These are phyloP conservation scores for Aphanoascus verrucosus DNA, from an alignment of 2,329 filamentous ascomycete genomes.

Conservation along the genomic window DNA sequence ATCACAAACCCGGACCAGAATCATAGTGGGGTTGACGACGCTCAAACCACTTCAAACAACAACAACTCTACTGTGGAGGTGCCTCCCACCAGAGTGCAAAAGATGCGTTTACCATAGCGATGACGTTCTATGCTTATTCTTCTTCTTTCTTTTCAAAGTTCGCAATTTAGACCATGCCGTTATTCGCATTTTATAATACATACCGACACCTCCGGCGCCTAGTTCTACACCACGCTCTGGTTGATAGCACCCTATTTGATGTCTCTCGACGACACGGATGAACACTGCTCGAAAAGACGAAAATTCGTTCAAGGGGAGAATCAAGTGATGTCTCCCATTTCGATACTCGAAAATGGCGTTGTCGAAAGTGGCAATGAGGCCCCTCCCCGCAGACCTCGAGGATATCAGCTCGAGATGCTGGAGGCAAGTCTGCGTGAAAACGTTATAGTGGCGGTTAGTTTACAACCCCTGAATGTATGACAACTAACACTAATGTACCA, in stretches of 20 bases:
- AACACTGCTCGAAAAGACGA: slow-evolving; percentile 1
- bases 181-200: neutral
- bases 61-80: too few relatives aligned
- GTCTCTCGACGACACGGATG: neutral
- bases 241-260: neutral
- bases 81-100: too few relatives aligned
- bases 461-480: neutral
- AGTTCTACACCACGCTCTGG: neutral
- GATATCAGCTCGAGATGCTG: slow-evolving; percentile 69
- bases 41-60: too few relatives aligned
- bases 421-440: slow-evolving; percentile 57
- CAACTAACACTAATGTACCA: slow-evolving; percentile 1
- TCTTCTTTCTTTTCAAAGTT: too few relatives aligned
- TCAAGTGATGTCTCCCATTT: neutral
- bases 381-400: slow-evolving; percentile 30
- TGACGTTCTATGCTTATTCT: too few relatives aligned
- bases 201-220: neutral
- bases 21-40: too few relatives aligned
- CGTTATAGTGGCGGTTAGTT: slow-evolving; percentile 56
- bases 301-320: neutral
- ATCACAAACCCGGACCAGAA: too few relatives aligned
- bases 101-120: too few relatives aligned
- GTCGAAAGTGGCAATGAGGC: neutral
- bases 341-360: neutral
- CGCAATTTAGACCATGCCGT: too few relatives aligned